A percentile compares a stretch with the other conserved stretches of the same genome.
These are phyloP conservation scores for Umbelopsis sp. DNA, from an alignment of 192 early-diverging fungal genomes.

Conservation along the genomic window DNA sequence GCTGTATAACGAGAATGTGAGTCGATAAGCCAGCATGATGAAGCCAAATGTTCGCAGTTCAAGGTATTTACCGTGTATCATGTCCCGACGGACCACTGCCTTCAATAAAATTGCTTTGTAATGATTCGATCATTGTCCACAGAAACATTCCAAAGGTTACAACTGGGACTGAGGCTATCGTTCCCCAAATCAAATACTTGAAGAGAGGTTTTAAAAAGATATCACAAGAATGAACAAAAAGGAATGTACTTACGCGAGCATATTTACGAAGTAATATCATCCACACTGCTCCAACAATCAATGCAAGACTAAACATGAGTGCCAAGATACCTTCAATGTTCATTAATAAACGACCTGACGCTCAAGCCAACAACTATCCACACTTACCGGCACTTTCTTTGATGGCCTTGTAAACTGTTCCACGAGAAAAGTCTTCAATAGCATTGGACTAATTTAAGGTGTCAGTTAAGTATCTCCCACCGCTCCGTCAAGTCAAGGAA, in stretches of 20 bases:
- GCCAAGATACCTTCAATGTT: slow-evolving; percentile 32
- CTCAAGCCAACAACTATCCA: too few species aligned
- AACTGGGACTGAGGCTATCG: slow-evolving; percentile 48
- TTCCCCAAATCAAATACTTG: slow-evolving; percentile 55
- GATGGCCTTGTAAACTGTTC: slow-evolving; percentile 45
- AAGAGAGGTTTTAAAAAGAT: background rate
- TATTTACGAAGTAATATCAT: slow-evolving; percentile 40
- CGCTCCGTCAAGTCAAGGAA: background rate
- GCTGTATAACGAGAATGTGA: slow-evolving; percentile 17
- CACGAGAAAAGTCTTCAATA: slow-evolving; percentile 32
- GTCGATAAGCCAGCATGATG: background rate
- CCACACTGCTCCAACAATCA: slow-evolving; percentile 37
- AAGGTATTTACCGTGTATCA: slow-evolving; percentile 40
- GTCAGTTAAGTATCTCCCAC: background rate
- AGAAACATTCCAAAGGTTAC: slow-evolving; percentile 48
- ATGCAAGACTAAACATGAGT: slow-evolving; percentile 37
- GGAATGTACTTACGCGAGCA: slow-evolving; percentile 34
- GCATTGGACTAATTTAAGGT: slow-evolving; percentile 14
- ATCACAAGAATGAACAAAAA: background rate
- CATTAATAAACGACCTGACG: background rate
- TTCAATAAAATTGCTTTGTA: slow-evolving; percentile 40
- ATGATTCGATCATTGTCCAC: slow-evolving; percentile 53
- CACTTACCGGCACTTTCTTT: slow-evolving; percentile 51
- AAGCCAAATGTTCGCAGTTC: background rate
- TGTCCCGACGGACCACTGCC: slow-evolving; percentile 42